Evolutionary conservation across 352 stramenopile genomes (phyloP), one percentile per base, ranked within the genome.

Genomic region (Phytophthora meadii): DNA sequence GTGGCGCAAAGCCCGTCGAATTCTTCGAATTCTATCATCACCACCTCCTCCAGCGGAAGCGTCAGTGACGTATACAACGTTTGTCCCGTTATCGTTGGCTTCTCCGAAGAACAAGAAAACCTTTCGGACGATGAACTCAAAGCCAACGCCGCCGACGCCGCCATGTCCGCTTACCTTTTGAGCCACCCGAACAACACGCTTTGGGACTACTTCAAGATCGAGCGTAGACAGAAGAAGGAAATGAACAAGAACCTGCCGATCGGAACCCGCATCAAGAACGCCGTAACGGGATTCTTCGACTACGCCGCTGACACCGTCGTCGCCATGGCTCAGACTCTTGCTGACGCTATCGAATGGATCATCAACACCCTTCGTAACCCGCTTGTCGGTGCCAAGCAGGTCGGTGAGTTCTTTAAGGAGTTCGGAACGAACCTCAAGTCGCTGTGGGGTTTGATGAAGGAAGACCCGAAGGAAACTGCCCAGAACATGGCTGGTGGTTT

Each of bases 191-290:
- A 71, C 50, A 71, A 71, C 51, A 71, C 63, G 0, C 37, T 71
- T 17, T 71, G 63, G 63, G 63, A 71, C 56, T 71, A 66, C 50
- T 71, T 71, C 34, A 71, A 71, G 34, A 66, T 71, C 25, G 63
- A 71, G 42, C 24, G 57, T 5, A 50, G 39, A 15, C 63, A 70
- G 30, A 66, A 65, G 39, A 54, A 36, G 12, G 47, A 40, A 17
- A 70, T 64, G 48, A 40, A 41, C 34, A 36, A 40, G 32, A 70
- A 65, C 8, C 41, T 70, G 17, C 55, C 62, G 15, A 5, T 65
- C 8, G 22, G 28, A 4, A 27, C 54, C 3, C n/a, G 25, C 3
- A 37, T 70, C 54, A 59, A 65, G 47, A 54, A 59, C 9, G 40
- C 25, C 4, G 2, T 65, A 17, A 70, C 36, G 22, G 48, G 34